phyloP scores from a whole-genome alignment of 2,329 filamentous ascomycete species.

The Fusarium anthophilum region DNA sequence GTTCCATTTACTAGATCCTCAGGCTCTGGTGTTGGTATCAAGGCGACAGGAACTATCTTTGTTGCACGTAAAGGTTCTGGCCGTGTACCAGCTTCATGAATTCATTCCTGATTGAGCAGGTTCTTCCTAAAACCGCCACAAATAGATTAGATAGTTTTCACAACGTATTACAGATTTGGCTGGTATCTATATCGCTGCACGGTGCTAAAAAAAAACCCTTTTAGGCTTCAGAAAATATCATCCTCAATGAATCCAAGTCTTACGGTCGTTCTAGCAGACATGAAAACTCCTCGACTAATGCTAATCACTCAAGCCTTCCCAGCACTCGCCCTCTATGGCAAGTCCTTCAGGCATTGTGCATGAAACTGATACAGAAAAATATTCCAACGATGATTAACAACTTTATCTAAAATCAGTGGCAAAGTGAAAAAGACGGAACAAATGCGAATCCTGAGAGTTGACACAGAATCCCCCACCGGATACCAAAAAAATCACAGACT shows the following conservation, averaged over 20 bases:
- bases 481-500: no score
- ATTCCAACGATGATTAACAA: no score
- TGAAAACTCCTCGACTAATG: background rate
- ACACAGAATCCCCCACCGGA: no score
- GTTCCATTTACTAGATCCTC: background rate
- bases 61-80: background rate
- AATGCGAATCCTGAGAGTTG: no score
- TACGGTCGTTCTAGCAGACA: fast-evolving
- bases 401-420: no score
- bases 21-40: fast-evolving
- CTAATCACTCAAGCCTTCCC: background rate
- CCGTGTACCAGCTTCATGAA: background rate
- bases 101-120: background rate
- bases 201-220: background rate
- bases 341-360: no score
- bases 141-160: no score
- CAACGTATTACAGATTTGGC: fast-evolving
- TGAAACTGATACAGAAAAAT: no score
- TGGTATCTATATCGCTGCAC: background rate
- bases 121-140: background rate
- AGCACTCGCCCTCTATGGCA: background rate
- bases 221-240: no score
- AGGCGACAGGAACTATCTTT: background rate
- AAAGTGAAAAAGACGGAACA: no score
- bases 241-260: no score